phyloP scores from a whole-genome alignment of 2,329 filamentous ascomycete species.

The Botrytis medusae region DNA sequence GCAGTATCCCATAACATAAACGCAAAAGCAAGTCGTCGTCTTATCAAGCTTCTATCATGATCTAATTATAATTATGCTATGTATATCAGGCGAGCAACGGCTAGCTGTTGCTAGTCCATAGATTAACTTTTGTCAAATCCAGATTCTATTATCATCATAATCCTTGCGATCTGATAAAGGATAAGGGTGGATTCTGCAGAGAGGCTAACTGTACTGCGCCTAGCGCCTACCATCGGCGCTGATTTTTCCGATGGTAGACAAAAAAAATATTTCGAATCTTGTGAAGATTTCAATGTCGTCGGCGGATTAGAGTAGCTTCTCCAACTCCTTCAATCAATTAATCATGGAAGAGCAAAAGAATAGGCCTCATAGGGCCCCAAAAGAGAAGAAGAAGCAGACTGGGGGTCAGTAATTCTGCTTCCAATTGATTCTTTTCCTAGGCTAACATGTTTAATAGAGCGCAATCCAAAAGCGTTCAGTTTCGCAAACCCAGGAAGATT shows the following conservation, averaged over 20 bases:
- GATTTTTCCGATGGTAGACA: not conserved
- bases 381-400: conserved; percentile 80
- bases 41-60: not conserved
- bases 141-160: not conserved
- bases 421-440: not conserved
- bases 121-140: not conserved
- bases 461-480: conserved; percentile 41
- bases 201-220: not conserved
- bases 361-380: conserved; percentile 79
- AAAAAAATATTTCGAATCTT: conserved; percentile 12
- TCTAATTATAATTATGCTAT: not conserved
- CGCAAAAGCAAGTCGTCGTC: not conserved
- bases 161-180: conserved; percentile 1
- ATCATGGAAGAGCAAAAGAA: conserved; percentile 81
- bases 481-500: conserved; percentile 42
- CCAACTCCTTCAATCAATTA: not conserved
- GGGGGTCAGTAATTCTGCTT: conserved; percentile 49
- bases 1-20: not conserved
- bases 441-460: conserved; percentile 32
- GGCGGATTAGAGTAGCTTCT: conserved; percentile 12
- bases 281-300: conserved; percentile 16
- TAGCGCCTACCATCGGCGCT: not conserved
- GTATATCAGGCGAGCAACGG: not conserved
- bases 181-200: not conserved
- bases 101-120: not conserved